Conservation (phyloP, 2,329 filamentous ascomycete genomes). For the Scytalidium lignicola region DNA sequence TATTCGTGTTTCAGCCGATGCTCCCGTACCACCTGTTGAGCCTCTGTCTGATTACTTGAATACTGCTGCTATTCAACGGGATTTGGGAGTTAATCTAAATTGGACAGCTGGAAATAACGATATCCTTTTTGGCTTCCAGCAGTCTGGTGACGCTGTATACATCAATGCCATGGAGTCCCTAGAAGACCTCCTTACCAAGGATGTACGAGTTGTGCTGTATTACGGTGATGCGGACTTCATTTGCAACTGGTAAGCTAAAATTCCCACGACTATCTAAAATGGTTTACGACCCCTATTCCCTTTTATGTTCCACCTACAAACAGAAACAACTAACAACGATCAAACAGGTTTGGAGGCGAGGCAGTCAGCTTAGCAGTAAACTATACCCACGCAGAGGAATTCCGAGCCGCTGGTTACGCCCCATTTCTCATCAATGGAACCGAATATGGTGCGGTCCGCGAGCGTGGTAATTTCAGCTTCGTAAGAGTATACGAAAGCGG, state of each 20-base stretch:
- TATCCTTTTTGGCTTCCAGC: conserved; percentile 39
- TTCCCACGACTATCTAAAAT: no score
- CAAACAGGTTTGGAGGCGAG: conserved; percentile 48
- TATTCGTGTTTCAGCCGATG: conserved; percentile 43
- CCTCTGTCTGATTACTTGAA: conserved; percentile 46
- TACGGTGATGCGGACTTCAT: conserved; percentile 46
- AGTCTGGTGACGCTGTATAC: conserved; percentile 55
- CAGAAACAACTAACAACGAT: conserved; percentile 16
- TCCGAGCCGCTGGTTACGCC: conserved; percentile 50
- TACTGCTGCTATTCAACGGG: conserved; percentile 36
- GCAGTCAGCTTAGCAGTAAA: conserved; percentile 48
- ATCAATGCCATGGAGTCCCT: conserved; percentile 48
- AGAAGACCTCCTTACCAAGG: conserved; percentile 38
- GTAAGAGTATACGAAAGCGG: conserved; percentile 19
- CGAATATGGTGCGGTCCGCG: conserved; percentile 52
- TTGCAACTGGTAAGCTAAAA: conserved; percentile 13
- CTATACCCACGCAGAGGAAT: conserved; percentile 38
- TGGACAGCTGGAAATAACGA: conserved; percentile 30
- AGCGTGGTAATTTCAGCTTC: conserved; percentile 46
- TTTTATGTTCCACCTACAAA: no score
- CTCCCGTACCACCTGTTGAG: conserved; percentile 43
- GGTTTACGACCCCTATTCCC: no score
- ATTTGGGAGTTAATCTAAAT: conserved; percentile 42
- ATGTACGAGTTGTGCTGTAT: conserved; percentile 46
- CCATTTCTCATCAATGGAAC: conserved; percentile 49